These are phyloP conservation scores for Biscogniauxia mediterranea DNA, from an alignment of 2,329 filamentous ascomycete genomes.

Conservation along the genomic window DNA sequence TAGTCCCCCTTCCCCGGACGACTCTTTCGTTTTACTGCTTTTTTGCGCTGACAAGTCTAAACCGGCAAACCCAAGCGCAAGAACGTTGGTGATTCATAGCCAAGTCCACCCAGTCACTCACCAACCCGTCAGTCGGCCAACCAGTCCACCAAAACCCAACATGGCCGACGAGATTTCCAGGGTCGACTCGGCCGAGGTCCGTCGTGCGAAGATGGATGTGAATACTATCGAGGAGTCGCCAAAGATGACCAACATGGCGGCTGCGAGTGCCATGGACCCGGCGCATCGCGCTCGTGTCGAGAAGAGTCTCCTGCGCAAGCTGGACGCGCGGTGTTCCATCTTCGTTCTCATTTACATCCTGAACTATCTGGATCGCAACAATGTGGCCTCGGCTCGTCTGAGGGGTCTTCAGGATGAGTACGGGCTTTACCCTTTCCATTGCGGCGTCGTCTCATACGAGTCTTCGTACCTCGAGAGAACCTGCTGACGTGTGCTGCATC, in stretches of 20 bases:
- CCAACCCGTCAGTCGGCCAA: too few relatives aligned
- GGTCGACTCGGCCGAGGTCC: constrained; percentile 9
- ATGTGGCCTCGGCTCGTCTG: constrained; percentile 65
- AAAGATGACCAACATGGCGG: background rate
- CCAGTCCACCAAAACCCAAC: background rate
- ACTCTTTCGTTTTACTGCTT: constrained; percentile 6
- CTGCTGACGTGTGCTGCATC: background rate
- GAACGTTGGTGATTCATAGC: background rate
- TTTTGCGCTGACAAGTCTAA: background rate
- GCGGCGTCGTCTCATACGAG: too few relatives aligned
- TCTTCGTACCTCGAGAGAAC: background rate
- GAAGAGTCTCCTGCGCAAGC: constrained; percentile 65
- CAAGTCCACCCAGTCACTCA: too few relatives aligned
- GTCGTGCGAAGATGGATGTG: constrained; percentile 17
- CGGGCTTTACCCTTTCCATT: background rate
- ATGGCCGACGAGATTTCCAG: constrained; percentile 27
- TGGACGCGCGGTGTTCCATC: constrained; percentile 66
- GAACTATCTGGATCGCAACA: constrained; percentile 70
- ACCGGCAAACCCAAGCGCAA: background rate
- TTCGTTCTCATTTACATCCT: constrained; percentile 75
- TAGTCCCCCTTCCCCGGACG: background rate
- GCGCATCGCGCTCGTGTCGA: constrained; percentile 58
- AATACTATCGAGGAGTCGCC: constrained; percentile 21
- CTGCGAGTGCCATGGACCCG: constrained; percentile 33
- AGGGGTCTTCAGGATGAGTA: constrained; percentile 61